Base-by-base conservation (phyloP, 768 basidiomycete genomes). In the Boletus subparvulus region DNA sequence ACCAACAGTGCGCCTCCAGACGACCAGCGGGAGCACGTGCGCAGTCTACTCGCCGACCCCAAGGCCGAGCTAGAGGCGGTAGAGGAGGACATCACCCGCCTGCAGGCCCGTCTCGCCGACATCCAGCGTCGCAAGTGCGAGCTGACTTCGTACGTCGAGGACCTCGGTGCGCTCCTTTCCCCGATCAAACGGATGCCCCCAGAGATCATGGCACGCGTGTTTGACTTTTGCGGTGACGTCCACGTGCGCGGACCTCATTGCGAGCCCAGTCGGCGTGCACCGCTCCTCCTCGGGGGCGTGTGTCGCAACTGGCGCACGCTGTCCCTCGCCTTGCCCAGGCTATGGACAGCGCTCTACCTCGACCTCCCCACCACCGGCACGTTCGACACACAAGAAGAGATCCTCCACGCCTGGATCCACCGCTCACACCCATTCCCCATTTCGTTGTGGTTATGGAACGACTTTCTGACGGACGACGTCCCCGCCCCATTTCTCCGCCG, bases 121-220 rank as follows among this genome's bases (percentile, higher is more conserved):
- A 48, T 68, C 30, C 69, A 70, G 59, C 68, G 57, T 21, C 61
- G 69, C 47, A 69, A 67, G 59, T 41, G 51, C 47, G 69, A 70
- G 42, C 60, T 70, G 32, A 49, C 58, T 14, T 65, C 65, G 30
- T 71, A 70, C 53, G 65, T 70, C 51, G 69, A 71, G 56, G 69
- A 70, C 58, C 69, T 70, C 48, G 68, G 61, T 52, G 69, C 69
- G n/a, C 65, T 71, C 54, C 65, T 70, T 26, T 69, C 69, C 19
- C 69, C 69, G 47, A 70, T 70, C 56, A 69, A 59, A 24, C 68
- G 68, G 46, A 69, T 70, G 68, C 69, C 69, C 13, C 69, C 70
- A 24, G 69, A 70, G 60, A 70, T 70, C 62, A 69, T 70, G 62
- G 61, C 68, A 43, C 66, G 69, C 45, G 62, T 70, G 6, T 70